Evolutionary conservation across 768 basidiomycete species (phyloP), one percentile per base, ranked within the genome.

Genomic region (Suillus weaverae): DNA sequence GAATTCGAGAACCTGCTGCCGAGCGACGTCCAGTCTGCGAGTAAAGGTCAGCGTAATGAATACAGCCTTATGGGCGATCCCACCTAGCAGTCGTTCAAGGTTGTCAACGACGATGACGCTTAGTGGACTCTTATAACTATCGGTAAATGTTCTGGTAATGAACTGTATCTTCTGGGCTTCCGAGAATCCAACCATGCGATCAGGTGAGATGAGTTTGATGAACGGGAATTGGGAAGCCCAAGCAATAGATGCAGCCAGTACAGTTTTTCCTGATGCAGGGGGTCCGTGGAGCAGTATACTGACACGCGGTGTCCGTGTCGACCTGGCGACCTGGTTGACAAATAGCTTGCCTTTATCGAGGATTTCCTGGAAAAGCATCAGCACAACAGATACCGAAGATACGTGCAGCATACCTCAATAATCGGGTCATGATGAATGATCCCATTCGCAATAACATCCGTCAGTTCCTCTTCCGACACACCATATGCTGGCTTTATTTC

Each of bases 401-500:
- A 54, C 44, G 65, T 5, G n/a, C 32, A 9, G 80, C 89, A 74
- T 69, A 96, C 96, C 72, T 97, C 89, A 70, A 99, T 80, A 46
- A 83, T 80, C 8, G 73, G 64, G 75, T 88, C 89, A 74, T 86
- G 97, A 73, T 95, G 94, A 51, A 98, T 95, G 75, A 99, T 99
- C 4, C 97, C 97, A 73, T 99, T 94, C 77, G 96, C 93, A 26
- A 99, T 90, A 62, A 97, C 95, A 68, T 91, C 88, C 68, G 90
- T 85, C 20, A 99, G 81, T 78, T 99, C 97, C 76, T 97, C 96
- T 77, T 99, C 97, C 1, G 97, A 90, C 2, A 97, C 94, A 86
- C 97, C 97, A 74, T 95, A 99, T 20, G 96, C 94, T 11, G 97
- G 94, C 68, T 95, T 92, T 1, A 99, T 94, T 73, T 99, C 97